A percentile compares a stretch with the other conserved stretches of the same genome.
Conservation (phyloP, 2,329 filamentous ascomycete species). For the Alternaria solani region DNA sequence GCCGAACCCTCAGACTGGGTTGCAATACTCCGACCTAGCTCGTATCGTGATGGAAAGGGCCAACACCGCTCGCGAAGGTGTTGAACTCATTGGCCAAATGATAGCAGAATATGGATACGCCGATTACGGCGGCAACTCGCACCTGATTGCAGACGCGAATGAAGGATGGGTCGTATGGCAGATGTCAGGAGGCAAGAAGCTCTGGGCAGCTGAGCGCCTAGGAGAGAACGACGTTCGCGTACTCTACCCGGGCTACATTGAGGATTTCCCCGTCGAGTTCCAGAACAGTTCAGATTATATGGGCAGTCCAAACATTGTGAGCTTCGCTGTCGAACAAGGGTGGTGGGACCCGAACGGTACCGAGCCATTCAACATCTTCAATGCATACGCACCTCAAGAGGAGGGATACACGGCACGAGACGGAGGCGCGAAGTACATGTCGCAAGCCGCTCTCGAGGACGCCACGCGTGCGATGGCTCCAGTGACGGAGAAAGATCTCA, state of each 20-base stretch:
- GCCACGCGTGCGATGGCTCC: slow-evolving; percentile 55
- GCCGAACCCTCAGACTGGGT: slow-evolving; percentile 51
- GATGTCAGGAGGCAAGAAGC: slow-evolving; percentile 44
- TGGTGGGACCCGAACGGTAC: slow-evolving; percentile 45
- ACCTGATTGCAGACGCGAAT: slow-evolving; percentile 53
- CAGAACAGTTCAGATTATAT: slow-evolving; percentile 41
- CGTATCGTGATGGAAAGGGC: slow-evolving; percentile 54
- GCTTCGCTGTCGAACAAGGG: slow-evolving; percentile 46
- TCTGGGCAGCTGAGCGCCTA: slow-evolving; percentile 49
- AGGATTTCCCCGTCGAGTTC: slow-evolving; percentile 47
- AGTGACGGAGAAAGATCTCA: slow-evolving; percentile 60
- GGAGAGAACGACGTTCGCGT: slow-evolving; percentile 44
- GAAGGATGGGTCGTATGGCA: slow-evolving; percentile 50
- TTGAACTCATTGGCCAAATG: slow-evolving; percentile 53
- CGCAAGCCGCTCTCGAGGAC: slow-evolving; percentile 47
- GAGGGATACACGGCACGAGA: slow-evolving; percentile 42
- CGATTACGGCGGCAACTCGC: slow-evolving; percentile 55
- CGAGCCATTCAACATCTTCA: slow-evolving; percentile 50
- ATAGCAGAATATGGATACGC: slow-evolving; percentile 54
- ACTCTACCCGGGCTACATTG: slow-evolving; percentile 49
- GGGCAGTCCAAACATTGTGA: slow-evolving; percentile 46
- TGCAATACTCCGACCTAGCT: slow-evolving; percentile 55
- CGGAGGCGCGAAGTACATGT: slow-evolving; percentile 51
- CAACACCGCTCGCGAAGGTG: slow-evolving; percentile 52
- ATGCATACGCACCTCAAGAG: slow-evolving; percentile 42